A percentile compares a stretch with the other conserved stretches of the same genome.
Evolutionary conservation across 345 rosid genomes (phyloP).

Genomic region (Salix suchowensis): DNA sequence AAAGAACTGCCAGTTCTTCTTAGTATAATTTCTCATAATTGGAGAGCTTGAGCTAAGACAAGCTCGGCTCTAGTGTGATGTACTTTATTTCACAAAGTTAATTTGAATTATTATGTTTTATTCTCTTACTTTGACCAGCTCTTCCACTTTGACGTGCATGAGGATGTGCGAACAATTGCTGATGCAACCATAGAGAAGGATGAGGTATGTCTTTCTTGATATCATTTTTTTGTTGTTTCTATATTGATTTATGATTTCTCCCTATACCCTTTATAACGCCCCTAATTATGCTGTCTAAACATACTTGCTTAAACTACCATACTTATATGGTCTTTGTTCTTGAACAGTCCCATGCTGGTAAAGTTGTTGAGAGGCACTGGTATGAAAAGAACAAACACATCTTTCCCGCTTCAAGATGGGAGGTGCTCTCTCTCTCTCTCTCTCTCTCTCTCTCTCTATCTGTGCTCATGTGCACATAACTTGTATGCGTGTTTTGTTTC

Average conservation of each 20-base stretch:
- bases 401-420: slow-evolving; percentile 99
- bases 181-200: slow-evolving; percentile 98
- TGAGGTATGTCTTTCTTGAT: slow-evolving; percentile 45
- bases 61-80: too few relatives aligned
- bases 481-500: background rate
- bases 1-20: background rate
- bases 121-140: slow-evolving; percentile 43
- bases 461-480: background rate
- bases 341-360: slow-evolving; percentile 93
- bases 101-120: background rate
- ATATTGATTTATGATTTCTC: background rate
- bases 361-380: slow-evolving; percentile 99
- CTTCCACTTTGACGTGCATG: slow-evolving; percentile 98
- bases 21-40: background rate
- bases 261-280: background rate
- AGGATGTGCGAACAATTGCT: slow-evolving; percentile 91
- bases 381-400: slow-evolving; percentile 98
- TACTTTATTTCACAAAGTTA: background rate
- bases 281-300: background rate
- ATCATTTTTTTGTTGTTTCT: background rate
- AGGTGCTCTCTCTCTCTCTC: slow-evolving; percentile 40
- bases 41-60: too few relatives aligned
- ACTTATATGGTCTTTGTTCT: background rate
- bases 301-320: background rate
- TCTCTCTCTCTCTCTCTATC: background rate